Percentiles rank a stretch among this genome's conserved stretches.
These are phyloP conservation scores for Dentipellis sp. DNA, from an alignment of 768 basidiomycete genomes.

Conservation along the genomic window DNA sequence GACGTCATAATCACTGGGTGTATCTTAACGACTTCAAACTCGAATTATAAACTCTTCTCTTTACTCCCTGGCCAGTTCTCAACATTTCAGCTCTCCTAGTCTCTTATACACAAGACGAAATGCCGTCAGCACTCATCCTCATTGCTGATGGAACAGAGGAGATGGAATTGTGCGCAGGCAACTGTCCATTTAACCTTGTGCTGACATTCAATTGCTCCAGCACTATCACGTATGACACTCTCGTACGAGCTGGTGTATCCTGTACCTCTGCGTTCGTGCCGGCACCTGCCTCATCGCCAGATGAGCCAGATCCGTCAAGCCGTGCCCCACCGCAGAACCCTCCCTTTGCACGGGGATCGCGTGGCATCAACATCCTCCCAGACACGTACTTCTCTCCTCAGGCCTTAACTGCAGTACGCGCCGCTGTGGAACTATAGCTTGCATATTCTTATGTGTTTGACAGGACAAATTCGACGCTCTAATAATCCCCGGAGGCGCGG, in stretches of 20 bases:
- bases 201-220: constrained; percentile 25
- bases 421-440: not conserved
- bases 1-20: too few relatives aligned
- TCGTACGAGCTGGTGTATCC: constrained; percentile 64
- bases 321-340: constrained; percentile 25
- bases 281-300: constrained; percentile 8
- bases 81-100: too few relatives aligned
- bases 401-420: constrained; percentile 16
- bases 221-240: constrained; percentile 74
- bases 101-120: constrained; percentile 1
- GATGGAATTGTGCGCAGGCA: constrained; percentile 66
- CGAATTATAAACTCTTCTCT: too few relatives aligned
- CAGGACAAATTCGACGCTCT: constrained; percentile 62
- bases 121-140: constrained; percentile 56
- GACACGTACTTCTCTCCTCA: constrained; percentile 35
- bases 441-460: constrained; percentile 1
- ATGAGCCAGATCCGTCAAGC: not conserved
- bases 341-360: constrained; percentile 52
- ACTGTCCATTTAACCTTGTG: not conserved
- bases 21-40: too few relatives aligned
- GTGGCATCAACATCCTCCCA: constrained; percentile 65
- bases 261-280: constrained; percentile 57
- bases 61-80: too few relatives aligned
- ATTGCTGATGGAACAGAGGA: constrained; percentile 82
- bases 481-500: constrained; percentile 70